A percentile compares a stretch with the other conserved stretches of the same genome.
Conservation (phyloP, 371 early-diverging fungal genomes). For the Mortierella sp. region DNA sequence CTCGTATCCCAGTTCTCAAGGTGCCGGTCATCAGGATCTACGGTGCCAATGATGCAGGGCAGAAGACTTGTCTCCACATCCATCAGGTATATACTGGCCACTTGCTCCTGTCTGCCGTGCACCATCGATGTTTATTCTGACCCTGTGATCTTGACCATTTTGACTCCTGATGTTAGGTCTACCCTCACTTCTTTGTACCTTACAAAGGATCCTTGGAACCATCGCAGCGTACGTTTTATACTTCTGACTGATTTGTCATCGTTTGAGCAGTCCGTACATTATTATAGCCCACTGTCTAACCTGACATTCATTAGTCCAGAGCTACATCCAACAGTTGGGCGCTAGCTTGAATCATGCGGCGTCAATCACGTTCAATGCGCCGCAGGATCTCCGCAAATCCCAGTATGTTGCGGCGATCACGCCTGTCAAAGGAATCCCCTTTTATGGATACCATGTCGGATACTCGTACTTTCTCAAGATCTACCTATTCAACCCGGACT, state of each 20-base stretch:
- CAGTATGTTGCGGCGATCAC: conserved; percentile 76
- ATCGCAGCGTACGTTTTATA: conserved; percentile 56
- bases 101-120: neutral
- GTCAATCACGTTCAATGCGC: conserved; percentile 56
- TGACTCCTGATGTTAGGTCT: conserved; percentile 57
- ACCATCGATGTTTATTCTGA: too few species aligned
- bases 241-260: too few species aligned
- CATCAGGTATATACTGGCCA: conserved; percentile 65
- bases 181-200: conserved; percentile 83
- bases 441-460: conserved; percentile 85
- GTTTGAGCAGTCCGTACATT: too few species aligned
- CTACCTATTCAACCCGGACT: conserved; percentile 71
- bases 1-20: conserved; percentile 42
- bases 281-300: too few species aligned
- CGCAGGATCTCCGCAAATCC: conserved; percentile 45
- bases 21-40: conserved; percentile 89
- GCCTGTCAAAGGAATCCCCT: conserved; percentile 82
- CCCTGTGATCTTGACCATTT: neutral
- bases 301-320: conserved; percentile 17
- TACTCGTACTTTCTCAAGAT: conserved; percentile 83
- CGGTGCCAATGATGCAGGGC: conserved; percentile 77
- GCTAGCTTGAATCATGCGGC: conserved; percentile 80
- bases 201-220: conserved; percentile 57
- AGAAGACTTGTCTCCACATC: conserved; percentile 84
- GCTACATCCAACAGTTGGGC: conserved; percentile 71